phyloP scores from a whole-genome alignment of 805 yeast species.

The Candida loeiensis region DNA sequence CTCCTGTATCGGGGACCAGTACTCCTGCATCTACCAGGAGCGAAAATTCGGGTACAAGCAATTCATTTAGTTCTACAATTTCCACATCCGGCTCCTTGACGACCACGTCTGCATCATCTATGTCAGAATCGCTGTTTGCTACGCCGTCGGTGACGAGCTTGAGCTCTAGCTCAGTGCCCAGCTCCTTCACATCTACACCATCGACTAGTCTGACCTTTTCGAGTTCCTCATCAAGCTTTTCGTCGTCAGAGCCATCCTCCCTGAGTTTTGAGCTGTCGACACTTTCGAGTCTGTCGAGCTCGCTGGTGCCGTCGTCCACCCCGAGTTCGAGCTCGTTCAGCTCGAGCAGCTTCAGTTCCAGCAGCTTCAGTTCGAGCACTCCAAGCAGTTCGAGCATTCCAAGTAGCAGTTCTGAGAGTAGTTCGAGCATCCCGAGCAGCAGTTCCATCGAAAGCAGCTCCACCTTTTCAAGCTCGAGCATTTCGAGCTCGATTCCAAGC shows the following conservation, averaged over 20 bases:
- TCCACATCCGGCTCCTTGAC: constrained; percentile 7
- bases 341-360: not conserved
- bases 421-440: constrained; percentile 1
- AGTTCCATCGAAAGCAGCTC: too few relatives aligned
- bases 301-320: not conserved
- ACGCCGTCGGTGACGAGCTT: constrained; percentile 11
- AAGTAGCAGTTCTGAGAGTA: constrained; percentile 1
- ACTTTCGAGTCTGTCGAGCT: not conserved
- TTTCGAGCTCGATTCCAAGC: not conserved
- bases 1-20: constrained; percentile 8
- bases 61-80: not conserved
- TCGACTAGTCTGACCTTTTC: too few relatives aligned
- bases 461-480: not conserved
- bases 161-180: not conserved
- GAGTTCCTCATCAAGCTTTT: constrained; percentile 3
- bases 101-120: too few relatives aligned
- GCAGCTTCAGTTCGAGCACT: not conserved
- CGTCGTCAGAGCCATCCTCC: not conserved
- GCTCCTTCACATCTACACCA: too few relatives aligned
- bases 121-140: constrained; percentile 12
- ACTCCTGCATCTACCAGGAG: not conserved
- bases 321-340: not conserved
- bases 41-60: not conserved
- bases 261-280: too few relatives aligned
- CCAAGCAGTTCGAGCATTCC: not conserved